Conservation (phyloP, 352 stramenopile species). For the Globisporangium irregulare region DNA sequence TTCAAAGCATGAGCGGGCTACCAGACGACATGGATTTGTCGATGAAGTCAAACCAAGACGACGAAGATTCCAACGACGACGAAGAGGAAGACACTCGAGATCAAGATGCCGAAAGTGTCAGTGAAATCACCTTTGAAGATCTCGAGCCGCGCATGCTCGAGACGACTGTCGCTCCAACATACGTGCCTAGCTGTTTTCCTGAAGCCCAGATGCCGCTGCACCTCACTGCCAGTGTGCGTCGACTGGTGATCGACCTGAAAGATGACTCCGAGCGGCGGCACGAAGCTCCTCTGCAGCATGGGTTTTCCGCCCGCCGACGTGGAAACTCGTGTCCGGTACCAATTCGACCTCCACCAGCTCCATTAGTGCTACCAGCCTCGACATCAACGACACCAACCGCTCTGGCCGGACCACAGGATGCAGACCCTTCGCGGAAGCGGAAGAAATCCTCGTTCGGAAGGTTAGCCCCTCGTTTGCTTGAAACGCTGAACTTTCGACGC, state of each 20-base stretch:
- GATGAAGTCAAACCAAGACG: slow-evolving; percentile 19
- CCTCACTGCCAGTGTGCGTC: slow-evolving; percentile 70
- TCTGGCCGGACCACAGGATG: slow-evolving; percentile 5
- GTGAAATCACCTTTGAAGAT: neutral
- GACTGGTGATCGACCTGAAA: slow-evolving; percentile 73
- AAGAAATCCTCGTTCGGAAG: slow-evolving; percentile 62
- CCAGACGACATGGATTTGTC: neutral
- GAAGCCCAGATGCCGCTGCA: slow-evolving; percentile 55
- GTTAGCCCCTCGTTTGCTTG: slow-evolving; percentile 54
- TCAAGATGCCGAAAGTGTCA: slow-evolving; percentile 3
- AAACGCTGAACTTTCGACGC: slow-evolving; percentile 56
- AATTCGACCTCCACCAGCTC: neutral
- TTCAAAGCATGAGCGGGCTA: slow-evolving; percentile 14
- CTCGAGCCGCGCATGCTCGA: slow-evolving; percentile 18
- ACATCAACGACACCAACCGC: slow-evolving; percentile 14
- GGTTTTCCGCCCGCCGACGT: slow-evolving; percentile 30
- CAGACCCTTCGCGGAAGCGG: slow-evolving; percentile 22
- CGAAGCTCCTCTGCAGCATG: slow-evolving; percentile 15
- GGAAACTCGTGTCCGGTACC: slow-evolving; percentile 66
- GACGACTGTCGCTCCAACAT: slow-evolving; percentile 10
- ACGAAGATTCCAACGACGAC: slow-evolving; percentile 16
- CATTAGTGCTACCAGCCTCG: slow-evolving; percentile 1
- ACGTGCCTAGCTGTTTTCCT: slow-evolving; percentile 19
- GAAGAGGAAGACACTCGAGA: slow-evolving; percentile 1
- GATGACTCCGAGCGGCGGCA: slow-evolving; percentile 51